phyloP scores from a whole-genome alignment of 2,329 filamentous ascomycete genomes.

The Colletotrichum kahawae region DNA sequence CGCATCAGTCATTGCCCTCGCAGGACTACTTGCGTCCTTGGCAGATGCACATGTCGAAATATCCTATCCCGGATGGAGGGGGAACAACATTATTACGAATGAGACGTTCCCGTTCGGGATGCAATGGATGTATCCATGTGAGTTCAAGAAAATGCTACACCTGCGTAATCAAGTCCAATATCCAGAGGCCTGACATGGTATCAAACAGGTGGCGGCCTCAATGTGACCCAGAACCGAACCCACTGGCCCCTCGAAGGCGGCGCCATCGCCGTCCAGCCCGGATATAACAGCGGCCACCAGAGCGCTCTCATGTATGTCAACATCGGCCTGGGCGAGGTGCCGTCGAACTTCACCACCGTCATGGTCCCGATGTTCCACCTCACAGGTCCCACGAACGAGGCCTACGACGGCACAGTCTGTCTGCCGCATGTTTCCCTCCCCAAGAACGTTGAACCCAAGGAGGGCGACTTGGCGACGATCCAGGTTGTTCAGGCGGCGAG shows the following conservation, averaged over 20 bases:
- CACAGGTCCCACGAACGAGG: slow-evolving; percentile 63
- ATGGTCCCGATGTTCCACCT: slow-evolving; percentile 71
- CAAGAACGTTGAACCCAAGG: slow-evolving; percentile 58
- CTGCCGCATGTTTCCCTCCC: slow-evolving; percentile 75
- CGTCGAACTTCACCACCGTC: slow-evolving; percentile 70
- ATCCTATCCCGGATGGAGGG: slow-evolving; percentile 69
- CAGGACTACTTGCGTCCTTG: neutral
- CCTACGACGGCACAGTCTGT: slow-evolving; percentile 72
- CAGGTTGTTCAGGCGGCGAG: slow-evolving; percentile 72
- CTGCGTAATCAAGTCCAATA: fast-evolving
- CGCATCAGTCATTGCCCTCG: neutral
- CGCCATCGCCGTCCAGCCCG: slow-evolving; percentile 71
- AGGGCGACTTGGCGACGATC: slow-evolving; percentile 74
- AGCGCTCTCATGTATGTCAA: slow-evolving; percentile 76
- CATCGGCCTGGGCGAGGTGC: slow-evolving; percentile 66
- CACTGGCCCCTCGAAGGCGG: slow-evolving; percentile 73
- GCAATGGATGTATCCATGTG: slow-evolving; percentile 76
- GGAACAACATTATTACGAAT: slow-evolving; percentile 67
- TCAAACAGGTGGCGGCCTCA: slow-evolving; percentile 68
- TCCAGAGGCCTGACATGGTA: neutral
- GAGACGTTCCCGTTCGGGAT: slow-evolving; percentile 69
- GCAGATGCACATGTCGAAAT: slow-evolving; percentile 57
- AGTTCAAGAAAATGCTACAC: slow-evolving; percentile 30
- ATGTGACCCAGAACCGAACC: slow-evolving; percentile 69
- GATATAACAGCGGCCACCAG: slow-evolving; percentile 73